Evolutionary conservation across 441 rosid genomes (phyloP).

Genomic region (Brassica balearica): DNA sequence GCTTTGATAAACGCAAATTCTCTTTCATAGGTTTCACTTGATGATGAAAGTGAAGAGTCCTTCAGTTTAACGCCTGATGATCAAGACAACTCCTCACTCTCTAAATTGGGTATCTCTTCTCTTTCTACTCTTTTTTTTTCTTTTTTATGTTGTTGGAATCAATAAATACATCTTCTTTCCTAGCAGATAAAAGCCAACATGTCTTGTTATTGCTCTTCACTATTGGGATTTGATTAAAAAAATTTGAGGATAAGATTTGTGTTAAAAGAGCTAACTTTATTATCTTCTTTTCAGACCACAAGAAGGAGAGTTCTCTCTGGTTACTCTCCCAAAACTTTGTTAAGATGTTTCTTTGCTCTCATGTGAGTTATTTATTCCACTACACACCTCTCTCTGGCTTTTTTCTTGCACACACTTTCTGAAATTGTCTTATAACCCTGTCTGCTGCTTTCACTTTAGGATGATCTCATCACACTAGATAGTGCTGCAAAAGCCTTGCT

Average conservation of each 20-base stretch:
- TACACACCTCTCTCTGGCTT: neutral
- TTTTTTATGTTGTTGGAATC: neutral
- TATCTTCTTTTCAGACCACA: conserved; percentile 52
- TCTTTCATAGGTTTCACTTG: conserved; percentile 27
- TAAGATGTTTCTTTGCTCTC: conserved; percentile 70
- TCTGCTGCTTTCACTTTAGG: conserved; percentile 45
- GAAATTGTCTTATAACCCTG: neutral
- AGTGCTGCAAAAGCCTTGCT: conserved; percentile 71
- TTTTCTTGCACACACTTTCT: neutral
- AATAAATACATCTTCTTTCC: conserved; percentile 15
- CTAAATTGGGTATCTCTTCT: conserved; percentile 32
- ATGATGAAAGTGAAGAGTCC: conserved; percentile 24
- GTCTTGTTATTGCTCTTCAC: conserved; percentile 5
- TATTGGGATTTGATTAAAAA: conserved; percentile 3
- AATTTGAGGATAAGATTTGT: conserved; percentile 24
- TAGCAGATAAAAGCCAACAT: conserved; percentile 9
- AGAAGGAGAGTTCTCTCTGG: conserved; percentile 83
- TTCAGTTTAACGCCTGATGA: conserved; percentile 29
- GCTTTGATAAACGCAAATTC: neutral
- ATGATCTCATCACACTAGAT: conserved; percentile 76
- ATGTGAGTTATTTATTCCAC: conserved; percentile 50
- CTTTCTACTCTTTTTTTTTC: neutral
- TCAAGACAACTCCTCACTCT: conserved; percentile 28
- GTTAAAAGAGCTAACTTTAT: conserved; percentile 7
- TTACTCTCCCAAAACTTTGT: conserved; percentile 81